These are phyloP conservation scores for Aspergillus nanangensis DNA, from an alignment of 495 filamentous ascomycete genomes.

Conservation along the genomic window DNA sequence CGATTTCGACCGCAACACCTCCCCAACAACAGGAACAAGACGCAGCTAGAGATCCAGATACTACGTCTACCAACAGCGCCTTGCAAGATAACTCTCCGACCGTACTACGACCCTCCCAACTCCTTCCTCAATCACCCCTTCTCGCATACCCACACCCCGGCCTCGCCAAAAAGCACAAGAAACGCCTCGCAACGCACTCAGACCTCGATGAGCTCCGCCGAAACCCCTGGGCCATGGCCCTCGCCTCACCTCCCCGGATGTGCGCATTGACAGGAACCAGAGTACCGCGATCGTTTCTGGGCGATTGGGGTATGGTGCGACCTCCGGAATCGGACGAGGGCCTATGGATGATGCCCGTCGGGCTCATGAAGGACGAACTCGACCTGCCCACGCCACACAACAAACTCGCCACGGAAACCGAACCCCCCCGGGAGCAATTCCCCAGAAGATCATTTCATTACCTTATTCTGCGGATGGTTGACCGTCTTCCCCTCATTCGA, in stretches of 20 bases:
- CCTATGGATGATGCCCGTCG: constrained; percentile 57
- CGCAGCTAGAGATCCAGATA: neutral
- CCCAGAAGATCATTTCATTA: neutral
- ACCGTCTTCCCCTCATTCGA: constrained; percentile 23
- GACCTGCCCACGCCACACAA: neutral
- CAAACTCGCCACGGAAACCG: neutral
- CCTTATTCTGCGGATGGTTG: constrained; percentile 25
- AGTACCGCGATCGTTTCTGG: constrained; percentile 61
- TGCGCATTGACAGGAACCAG: constrained; percentile 53
- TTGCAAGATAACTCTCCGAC: neutral
- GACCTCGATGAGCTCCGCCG: constrained; percentile 27
- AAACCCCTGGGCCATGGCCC: constrained; percentile 48
- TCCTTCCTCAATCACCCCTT: constrained; percentile 39
- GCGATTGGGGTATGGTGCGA: constrained; percentile 52
- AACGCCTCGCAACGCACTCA: constrained; percentile 32
- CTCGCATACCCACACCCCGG: constrained; percentile 16
- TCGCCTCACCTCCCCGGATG: constrained; percentile 60
- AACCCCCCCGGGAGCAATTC: neutral
- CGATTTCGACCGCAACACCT: constrained; percentile 2
- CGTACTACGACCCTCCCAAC: constrained; percentile 28
- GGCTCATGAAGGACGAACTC: constrained; percentile 33
- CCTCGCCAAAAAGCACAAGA: constrained; percentile 21
- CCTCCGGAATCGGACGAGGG: constrained; percentile 45
- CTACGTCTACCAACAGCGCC: no score
- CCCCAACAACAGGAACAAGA: neutral